A percentile compares a stretch with the other conserved stretches of the same genome.
Conservation (phyloP, 305 asterid species). For the Plantago lanceolata region DNA sequence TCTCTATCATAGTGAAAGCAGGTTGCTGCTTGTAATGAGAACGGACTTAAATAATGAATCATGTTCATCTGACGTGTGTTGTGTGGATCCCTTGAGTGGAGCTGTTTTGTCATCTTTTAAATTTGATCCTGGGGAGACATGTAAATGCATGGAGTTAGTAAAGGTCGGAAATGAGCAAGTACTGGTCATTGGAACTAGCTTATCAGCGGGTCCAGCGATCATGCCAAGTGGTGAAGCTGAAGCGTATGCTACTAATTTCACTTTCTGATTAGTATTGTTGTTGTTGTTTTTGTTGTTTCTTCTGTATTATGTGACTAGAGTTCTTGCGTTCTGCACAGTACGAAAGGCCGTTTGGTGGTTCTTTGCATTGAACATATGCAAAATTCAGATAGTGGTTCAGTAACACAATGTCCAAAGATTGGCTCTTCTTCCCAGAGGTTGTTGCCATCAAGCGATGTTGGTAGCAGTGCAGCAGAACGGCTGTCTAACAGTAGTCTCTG, state of each 20-base stretch:
- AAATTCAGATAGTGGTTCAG: conserved; percentile 69
- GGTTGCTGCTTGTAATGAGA: conserved; percentile 78
- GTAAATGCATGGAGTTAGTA: conserved; percentile 92
- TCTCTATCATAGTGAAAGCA: conserved; percentile 76
- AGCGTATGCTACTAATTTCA: conserved; percentile 39
- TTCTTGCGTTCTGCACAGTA: conserved; percentile 46
- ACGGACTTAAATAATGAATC: conserved; percentile 70
- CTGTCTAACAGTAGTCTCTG: conserved; percentile 66
- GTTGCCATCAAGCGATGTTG: conserved; percentile 48
- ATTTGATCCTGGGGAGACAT: conserved; percentile 88
- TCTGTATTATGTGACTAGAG: conserved; percentile 16
- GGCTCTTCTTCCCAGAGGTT: conserved; percentile 55
- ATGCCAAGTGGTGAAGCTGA: conserved; percentile 99
- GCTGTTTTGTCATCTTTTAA: conserved; percentile 68
- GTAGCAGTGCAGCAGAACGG: conserved; percentile 58
- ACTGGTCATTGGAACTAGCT: conserved; percentile 88
- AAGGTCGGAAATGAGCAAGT: conserved; percentile 72
- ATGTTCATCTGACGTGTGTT: conserved; percentile 83
- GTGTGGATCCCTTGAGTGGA: conserved; percentile 94
- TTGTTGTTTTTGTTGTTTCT: neutral
- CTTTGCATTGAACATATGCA: conserved; percentile 71
- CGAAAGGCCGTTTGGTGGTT: conserved; percentile 83
- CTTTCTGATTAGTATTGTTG: neutral
- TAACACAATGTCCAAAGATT: conserved; percentile 41
- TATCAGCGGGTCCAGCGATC: conserved; percentile 83